phyloP scores from a whole-genome alignment of 2,329 filamentous ascomycete genomes.

The Trichoderma aggressivum region DNA sequence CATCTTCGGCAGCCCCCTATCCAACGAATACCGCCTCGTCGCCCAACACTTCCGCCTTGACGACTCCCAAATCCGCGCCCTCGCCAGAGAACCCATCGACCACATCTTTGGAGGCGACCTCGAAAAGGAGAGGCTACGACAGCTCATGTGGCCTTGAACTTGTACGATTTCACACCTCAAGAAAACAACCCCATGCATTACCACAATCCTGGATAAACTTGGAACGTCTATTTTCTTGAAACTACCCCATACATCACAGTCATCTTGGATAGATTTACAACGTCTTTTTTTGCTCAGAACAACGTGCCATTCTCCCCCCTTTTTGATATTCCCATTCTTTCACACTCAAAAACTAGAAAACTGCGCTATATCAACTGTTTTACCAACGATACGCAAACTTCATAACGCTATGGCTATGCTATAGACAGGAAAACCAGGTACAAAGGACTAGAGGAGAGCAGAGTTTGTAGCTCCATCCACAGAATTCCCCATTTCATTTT shows the following conservation, averaged over 20 bases:
- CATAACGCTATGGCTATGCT: conserved; percentile 14
- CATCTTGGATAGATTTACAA: not conserved
- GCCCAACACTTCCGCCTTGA: conserved; percentile 64
- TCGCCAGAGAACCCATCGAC: conserved; percentile 61
- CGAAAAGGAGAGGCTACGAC: conserved; percentile 56
- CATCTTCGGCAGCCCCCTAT: conserved; percentile 72
- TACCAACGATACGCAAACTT: not conserved
- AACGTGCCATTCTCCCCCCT: too few relatives aligned
- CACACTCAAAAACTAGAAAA: not conserved
- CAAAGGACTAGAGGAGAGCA: not conserved
- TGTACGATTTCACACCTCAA: not conserved
- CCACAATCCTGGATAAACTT: not conserved
- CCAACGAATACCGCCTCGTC: conserved; percentile 73
- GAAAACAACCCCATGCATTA: not conserved
- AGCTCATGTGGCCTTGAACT: conserved; percentile 44
- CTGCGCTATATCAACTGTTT: not conserved
- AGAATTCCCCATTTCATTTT: not conserved
- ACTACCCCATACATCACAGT: not conserved
- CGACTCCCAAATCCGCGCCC: conserved; percentile 42
- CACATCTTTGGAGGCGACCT: conserved; percentile 63
- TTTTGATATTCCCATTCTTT: not conserved
- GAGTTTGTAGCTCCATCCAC: not conserved
- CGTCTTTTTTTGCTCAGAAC: not conserved
- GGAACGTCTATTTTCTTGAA: not conserved
- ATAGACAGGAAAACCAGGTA: conserved; percentile 8